These are phyloP conservation scores for Pseudogymnoascus sp. DNA, from an alignment of 2,329 filamentous ascomycete genomes.

Conservation along the genomic window DNA sequence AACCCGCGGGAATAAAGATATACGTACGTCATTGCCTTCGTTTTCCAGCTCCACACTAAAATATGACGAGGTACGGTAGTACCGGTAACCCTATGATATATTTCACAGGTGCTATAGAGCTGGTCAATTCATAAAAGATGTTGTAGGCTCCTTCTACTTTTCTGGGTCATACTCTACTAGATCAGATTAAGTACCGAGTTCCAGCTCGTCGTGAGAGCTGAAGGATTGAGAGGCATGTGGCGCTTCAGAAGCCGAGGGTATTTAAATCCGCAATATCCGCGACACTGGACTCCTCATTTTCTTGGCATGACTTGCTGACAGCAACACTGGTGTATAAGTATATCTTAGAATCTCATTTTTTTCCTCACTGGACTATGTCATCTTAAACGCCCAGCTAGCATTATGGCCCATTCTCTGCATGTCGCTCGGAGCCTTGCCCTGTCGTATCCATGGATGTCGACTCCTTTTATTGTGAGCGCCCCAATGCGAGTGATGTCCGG, in stretches of 20 bases:
- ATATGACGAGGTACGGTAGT: too few species aligned
- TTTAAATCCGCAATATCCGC: background rate
- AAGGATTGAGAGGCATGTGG: too few species aligned
- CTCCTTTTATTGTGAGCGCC: slow-evolving; percentile 51
- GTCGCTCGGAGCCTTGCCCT: background rate
- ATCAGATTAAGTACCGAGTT: too few species aligned
- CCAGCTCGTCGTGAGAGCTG: too few species aligned
- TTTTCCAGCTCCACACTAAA: slow-evolving; percentile 16
- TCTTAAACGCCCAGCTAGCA: background rate
- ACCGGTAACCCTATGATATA: too few species aligned
- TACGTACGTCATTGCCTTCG: slow-evolving; percentile 21
- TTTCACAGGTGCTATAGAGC: too few species aligned
- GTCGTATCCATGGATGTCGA: slow-evolving; percentile 47
- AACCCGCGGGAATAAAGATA: background rate
- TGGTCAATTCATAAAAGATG: too few species aligned
- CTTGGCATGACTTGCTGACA: background rate
- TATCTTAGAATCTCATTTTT: background rate
- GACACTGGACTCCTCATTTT: background rate
- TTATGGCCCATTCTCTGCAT: slow-evolving; percentile 15
- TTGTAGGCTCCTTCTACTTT: too few species aligned
- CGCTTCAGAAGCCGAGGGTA: too few species aligned
- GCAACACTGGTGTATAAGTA: background rate
- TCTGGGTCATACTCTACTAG: too few species aligned
- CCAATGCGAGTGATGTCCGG: slow-evolving; percentile 59
- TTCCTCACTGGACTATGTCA: background rate